Percentiles rank a stretch among this genome's conserved stretches.
Evolutionary conservation across 2,329 filamentous ascomycete genomes (phyloP).

Genomic region (Penicillium sp.): DNA sequence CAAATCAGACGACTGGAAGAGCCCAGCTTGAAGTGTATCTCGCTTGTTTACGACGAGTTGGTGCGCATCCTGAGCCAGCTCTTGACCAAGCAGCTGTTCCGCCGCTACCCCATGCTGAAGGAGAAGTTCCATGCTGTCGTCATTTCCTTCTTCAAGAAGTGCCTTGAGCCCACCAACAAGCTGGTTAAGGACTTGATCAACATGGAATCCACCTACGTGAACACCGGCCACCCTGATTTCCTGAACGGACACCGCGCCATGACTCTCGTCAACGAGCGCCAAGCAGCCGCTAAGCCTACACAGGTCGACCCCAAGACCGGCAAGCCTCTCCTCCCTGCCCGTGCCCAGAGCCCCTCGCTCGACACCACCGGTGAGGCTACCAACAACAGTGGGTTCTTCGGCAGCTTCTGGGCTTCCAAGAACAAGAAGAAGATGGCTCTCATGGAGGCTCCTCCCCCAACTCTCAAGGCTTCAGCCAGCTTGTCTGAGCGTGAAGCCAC

Average conservation of each 20-base stretch:
- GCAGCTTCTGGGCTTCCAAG: constrained; percentile 97
- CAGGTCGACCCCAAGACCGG: constrained; percentile 99
- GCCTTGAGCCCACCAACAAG: constrained; percentile 98
- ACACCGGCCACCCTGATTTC: constrained; percentile 97
- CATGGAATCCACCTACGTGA: constrained; percentile 98
- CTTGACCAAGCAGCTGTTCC: constrained; percentile 83
- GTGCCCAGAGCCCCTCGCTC: constrained; percentile 73
- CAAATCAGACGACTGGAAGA: constrained; percentile 97
- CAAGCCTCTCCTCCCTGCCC: constrained; percentile 84
- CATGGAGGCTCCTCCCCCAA: constrained; percentile 93
- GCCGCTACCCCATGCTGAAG: constrained; percentile 89
- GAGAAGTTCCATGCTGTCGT: constrained; percentile 95
- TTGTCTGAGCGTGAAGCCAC: constrained; percentile 91
- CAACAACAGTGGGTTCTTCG: constrained; percentile 83
- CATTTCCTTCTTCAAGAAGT: constrained; percentile 94
- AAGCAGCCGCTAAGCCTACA: constrained; percentile 75
- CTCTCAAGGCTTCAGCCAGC: constrained; percentile 89
- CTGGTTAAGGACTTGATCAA: constrained; percentile 86
- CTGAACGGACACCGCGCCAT: constrained; percentile 94
- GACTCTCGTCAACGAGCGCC: constrained; percentile 94
- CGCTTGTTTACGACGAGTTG: constrained; percentile 93
- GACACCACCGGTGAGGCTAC: constrained; percentile 54
- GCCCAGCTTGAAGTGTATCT: constrained; percentile 95
- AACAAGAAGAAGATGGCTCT: constrained; percentile 99
- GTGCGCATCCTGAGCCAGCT: constrained; percentile 92